Percentiles rank a stretch among this genome's conserved stretches.
Conservation (phyloP, 2,329 filamentous ascomycete genomes). For the Chlorencoelia australis region DNA sequence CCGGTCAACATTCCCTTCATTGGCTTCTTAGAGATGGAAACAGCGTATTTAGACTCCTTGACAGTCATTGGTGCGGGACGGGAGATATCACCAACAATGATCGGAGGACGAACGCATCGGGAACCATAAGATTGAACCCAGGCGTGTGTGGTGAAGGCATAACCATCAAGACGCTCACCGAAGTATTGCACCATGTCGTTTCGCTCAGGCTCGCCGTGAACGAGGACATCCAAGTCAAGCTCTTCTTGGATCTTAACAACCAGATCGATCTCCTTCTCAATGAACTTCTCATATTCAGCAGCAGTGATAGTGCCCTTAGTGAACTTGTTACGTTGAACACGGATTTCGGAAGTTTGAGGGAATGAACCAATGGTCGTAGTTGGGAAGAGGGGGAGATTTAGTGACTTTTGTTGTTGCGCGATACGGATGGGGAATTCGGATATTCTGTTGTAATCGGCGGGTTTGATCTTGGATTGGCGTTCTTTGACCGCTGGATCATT, state of each 20-base stretch:
- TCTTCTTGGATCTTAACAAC: constrained; percentile 97
- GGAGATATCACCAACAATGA: constrained; percentile 97
- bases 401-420: constrained; percentile 77
- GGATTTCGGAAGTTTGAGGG: constrained; percentile 99
- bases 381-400: constrained; percentile 93
- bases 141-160: constrained; percentile 97
- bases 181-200: constrained; percentile 99
- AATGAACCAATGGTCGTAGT: constrained; percentile 99
- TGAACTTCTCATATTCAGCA: constrained; percentile 95
- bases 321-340: constrained; percentile 92
- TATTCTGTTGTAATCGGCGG: constrained; percentile 84
- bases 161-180: constrained; percentile 91
- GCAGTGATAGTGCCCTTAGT: constrained; percentile 95
- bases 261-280: constrained; percentile 95
- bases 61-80: constrained; percentile 96
- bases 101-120: constrained; percentile 94
- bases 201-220: constrained; percentile 98
- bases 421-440: constrained; percentile 80
- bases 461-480: constrained; percentile 77
- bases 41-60: constrained; percentile 99
- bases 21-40: constrained; percentile 91
- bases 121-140: constrained; percentile 99
- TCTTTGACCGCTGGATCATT: constrained; percentile 98
- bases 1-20: constrained; percentile 99
- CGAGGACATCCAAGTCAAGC: constrained; percentile 91